phyloP scores from a whole-genome alignment of 768 basidiomycete genomes.

The Collybia nuda region DNA sequence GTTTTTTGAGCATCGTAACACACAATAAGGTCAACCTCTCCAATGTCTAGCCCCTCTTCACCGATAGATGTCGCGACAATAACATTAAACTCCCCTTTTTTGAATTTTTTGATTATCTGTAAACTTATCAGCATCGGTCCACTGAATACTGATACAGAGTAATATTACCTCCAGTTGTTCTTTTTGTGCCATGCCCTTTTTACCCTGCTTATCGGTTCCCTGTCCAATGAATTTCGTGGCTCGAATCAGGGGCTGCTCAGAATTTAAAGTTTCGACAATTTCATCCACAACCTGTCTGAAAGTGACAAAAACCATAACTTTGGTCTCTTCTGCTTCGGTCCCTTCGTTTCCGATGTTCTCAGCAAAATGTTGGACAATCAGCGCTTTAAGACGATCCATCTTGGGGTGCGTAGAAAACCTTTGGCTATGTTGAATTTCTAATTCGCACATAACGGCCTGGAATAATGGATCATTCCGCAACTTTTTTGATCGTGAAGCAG shows the following conservation, averaged over 20 bases:
- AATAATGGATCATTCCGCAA: slow-evolving; percentile 58
- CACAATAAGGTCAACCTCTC: slow-evolving; percentile 93
- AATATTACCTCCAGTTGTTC: slow-evolving; percentile 81
- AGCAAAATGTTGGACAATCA: slow-evolving; percentile 81
- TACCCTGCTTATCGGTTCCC: slow-evolving; percentile 79
- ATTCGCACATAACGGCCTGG: slow-evolving; percentile 62
- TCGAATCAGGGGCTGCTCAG: slow-evolving; percentile 74
- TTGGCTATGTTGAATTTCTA: slow-evolving; percentile 54
- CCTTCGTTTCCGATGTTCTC: slow-evolving; percentile 44
- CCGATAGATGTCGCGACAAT: slow-evolving; percentile 96
- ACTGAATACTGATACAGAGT: not conserved
- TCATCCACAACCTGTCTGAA: slow-evolving; percentile 90
- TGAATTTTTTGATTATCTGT: slow-evolving; percentile 87
- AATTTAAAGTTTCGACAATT: slow-evolving; percentile 77
- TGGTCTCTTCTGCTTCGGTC: slow-evolving; percentile 47
- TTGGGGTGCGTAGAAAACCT: slow-evolving; percentile 84
- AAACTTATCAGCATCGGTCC: slow-evolving; percentile 9
- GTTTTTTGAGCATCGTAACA: slow-evolving; percentile 98
- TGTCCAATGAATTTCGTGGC: slow-evolving; percentile 91
- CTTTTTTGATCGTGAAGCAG: slow-evolving; percentile 39
- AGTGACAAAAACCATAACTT: slow-evolving; percentile 94
- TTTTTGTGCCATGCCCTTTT: slow-evolving; percentile 86
- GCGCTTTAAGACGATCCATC: slow-evolving; percentile 76
- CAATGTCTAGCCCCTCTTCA: slow-evolving; percentile 98
- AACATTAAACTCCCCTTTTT: slow-evolving; percentile 84